Percentiles rank a stretch among this genome's conserved stretches.
Conservation (phyloP, 495 filamentous ascomycete species). For the Penicillium pancosmium region DNA sequence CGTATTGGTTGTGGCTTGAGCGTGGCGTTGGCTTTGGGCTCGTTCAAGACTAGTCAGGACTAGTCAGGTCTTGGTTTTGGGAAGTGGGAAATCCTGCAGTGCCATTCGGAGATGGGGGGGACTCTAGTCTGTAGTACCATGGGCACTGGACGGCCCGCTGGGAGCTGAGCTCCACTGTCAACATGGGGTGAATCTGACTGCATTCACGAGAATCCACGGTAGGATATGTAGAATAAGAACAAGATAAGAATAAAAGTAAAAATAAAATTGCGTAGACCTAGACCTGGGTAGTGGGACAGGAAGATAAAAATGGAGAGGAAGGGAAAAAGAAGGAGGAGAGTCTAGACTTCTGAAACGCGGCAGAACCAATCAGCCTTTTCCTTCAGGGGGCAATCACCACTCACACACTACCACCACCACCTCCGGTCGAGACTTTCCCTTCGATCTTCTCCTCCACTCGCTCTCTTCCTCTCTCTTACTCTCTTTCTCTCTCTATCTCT, state of each 20-base stretch:
- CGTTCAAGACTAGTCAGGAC: background rate
- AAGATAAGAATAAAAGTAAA: background rate
- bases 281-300: background rate
- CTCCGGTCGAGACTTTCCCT: slow-evolving; percentile 10
- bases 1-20: slow-evolving; percentile 10
- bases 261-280: background rate
- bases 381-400: slow-evolving; percentile 18
- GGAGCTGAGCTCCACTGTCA: background rate
- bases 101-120: too few species aligned
- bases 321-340: background rate
- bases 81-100: background rate
- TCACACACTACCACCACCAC: background rate
- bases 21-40: slow-evolving; percentile 13
- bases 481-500: slow-evolving; percentile 5
- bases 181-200: background rate
- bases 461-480: slow-evolving; percentile 5
- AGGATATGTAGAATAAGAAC: background rate
- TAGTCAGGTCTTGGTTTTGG: slow-evolving; percentile 2
- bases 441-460: background rate
- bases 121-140: background rate
- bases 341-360: slow-evolving; percentile 28
- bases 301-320: background rate
- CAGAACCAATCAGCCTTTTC: slow-evolving; percentile 18
- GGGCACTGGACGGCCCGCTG: background rate
- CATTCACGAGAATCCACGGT: too few species aligned